These are phyloP conservation scores for Catunica adiposa DNA, from an alignment of 2,329 filamentous ascomycete genomes.

Conservation along the genomic window DNA sequence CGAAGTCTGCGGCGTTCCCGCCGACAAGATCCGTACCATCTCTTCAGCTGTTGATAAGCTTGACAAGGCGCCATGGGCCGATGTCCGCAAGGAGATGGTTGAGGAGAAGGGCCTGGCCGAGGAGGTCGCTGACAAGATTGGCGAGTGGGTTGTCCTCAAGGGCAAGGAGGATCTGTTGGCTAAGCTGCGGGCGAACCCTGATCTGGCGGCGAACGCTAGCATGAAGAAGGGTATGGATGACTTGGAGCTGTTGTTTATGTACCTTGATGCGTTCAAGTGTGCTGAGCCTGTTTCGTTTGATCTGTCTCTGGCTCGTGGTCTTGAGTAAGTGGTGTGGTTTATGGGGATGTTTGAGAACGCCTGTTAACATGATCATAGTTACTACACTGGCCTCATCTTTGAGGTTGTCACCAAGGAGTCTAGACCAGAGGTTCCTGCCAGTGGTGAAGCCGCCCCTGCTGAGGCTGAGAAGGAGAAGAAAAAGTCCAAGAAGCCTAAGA, in stretches of 20 bases:
- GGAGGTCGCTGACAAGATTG: constrained; percentile 72
- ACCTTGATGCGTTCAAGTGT: constrained; percentile 61
- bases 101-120: constrained; percentile 71
- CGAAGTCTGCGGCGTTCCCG: constrained; percentile 73
- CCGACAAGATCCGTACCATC: constrained; percentile 74
- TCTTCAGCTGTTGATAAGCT: constrained; percentile 91
- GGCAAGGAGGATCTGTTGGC: constrained; percentile 59
- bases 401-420: constrained; percentile 75
- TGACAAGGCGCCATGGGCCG: constrained; percentile 60
- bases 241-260: constrained; percentile 64
- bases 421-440: constrained; percentile 31
- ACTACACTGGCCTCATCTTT: constrained; percentile 82
- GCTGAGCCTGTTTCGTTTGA: constrained; percentile 70
- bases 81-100: constrained; percentile 84
- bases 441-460: constrained; percentile 21
- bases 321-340: constrained; percentile 43
- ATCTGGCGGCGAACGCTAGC: constrained; percentile 51
- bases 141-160: constrained; percentile 64
- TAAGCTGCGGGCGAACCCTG: constrained; percentile 49
- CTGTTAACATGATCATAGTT: constrained; percentile 31
- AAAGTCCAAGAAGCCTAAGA: constrained; percentile 31
- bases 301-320: constrained; percentile 70
- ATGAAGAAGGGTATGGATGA: constrained; percentile 70
- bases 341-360: constrained; percentile 18
- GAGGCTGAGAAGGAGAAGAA: constrained; percentile 23